These are phyloP conservation scores for Isoetes taiwanensis DNA, from an alignment of 75 land plant species.

Conservation along the genomic window DNA sequence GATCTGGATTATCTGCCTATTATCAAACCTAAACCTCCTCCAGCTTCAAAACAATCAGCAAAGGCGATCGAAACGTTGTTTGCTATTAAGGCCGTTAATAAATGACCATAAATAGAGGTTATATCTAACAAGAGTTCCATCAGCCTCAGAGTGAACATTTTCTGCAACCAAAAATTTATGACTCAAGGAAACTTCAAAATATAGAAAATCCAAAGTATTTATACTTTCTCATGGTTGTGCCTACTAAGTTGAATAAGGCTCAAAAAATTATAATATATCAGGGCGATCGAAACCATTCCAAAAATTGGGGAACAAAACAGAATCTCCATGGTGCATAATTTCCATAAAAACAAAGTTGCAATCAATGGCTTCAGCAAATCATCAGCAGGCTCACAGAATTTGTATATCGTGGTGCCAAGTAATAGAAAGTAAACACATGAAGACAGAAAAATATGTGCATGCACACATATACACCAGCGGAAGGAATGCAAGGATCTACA, in stretches of 20 bases:
- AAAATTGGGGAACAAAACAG: neutral
- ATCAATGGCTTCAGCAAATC: conserved; percentile 71
- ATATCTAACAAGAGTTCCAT: no score
- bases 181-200: neutral
- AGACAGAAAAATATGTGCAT: conserved; percentile 91
- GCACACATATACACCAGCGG: conserved; percentile 94
- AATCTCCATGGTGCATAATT: neutral
- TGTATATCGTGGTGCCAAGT: conserved; percentile 85
- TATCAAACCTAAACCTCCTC: conserved; percentile 59
- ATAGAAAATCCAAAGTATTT: no score
- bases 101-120: conserved; percentile 94
- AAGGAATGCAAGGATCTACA: conserved; percentile 64
- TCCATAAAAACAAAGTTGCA: neutral
- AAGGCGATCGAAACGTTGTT: conserved; percentile 83
- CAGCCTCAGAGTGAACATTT: no score
- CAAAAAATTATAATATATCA: conserved; percentile 86
- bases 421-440: conserved; percentile 93
- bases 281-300: conserved; percentile 98
- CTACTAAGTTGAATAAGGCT: conserved; percentile 68
- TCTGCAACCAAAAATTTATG: conserved; percentile 37
- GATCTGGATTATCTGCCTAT: conserved; percentile 68
- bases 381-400: conserved; percentile 89
- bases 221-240: conserved; percentile 53
- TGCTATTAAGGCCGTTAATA: conserved; percentile 81
- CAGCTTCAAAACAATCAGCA: conserved; percentile 66